phyloP scores from a whole-genome alignment of 176 grass and related monocot genomes.

The Dactylis glomerata region DNA sequence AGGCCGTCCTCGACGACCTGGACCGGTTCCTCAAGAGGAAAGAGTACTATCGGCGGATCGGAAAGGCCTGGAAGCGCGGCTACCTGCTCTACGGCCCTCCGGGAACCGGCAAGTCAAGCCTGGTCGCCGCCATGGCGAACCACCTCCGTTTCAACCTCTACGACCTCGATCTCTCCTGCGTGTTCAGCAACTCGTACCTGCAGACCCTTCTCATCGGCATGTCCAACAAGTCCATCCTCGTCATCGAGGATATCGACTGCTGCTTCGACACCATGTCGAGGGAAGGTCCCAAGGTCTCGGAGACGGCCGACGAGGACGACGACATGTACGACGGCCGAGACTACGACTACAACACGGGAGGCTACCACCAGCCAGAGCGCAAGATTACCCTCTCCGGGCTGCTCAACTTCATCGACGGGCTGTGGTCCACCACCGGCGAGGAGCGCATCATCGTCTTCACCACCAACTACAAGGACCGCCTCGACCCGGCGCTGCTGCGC shows the following conservation, averaged over 20 bases:
- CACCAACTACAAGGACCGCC: slow-evolving; percentile 60
- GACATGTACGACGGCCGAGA: not conserved
- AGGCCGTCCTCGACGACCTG: not conserved
- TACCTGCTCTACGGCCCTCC: slow-evolving; percentile 1
- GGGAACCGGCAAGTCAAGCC: slow-evolving; percentile 6
- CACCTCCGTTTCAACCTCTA: slow-evolving; percentile 7
- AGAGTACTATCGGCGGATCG: not conserved
- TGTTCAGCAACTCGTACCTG: not conserved
- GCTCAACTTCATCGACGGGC: slow-evolving; percentile 60
- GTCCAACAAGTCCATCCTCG: slow-evolving; percentile 10
- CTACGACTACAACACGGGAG: not conserved
- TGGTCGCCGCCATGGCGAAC: not conserved
- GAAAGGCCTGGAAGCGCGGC: slow-evolving; percentile 6
- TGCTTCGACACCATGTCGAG: not conserved
- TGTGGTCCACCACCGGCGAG: slow-evolving; percentile 55
- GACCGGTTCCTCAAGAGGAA: slow-evolving; percentile 1
- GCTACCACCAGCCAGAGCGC: not conserved
- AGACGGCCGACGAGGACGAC: not conserved
- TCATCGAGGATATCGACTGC: slow-evolving; percentile 1
- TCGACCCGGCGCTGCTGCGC: slow-evolving; percentile 73
- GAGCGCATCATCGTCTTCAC: slow-evolving; percentile 63
- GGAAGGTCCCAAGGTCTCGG: not conserved
- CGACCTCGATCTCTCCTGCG: not conserved
- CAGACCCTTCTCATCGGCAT: slow-evolving; percentile 2
- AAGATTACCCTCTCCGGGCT: slow-evolving; percentile 16